Base-by-base conservation (phyloP, 2,329 filamentous ascomycete genomes). In the Onygenales sp. region DNA sequence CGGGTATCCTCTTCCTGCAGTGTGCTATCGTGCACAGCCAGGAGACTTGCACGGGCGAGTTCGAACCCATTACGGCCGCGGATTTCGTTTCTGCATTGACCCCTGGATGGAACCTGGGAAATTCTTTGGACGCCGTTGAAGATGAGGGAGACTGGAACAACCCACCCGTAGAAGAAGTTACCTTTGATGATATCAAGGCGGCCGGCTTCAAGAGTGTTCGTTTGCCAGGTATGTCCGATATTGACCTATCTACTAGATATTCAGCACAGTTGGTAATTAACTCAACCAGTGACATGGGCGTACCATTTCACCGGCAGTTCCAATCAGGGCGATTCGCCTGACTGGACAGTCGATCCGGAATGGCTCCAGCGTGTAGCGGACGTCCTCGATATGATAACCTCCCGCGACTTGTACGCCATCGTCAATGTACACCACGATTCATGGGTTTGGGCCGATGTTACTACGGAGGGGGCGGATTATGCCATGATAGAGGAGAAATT, bases 381-480 rank as follows among this genome's bases (percentile, higher is more conserved):
- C 35, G 80, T 84, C 1, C 67, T 83, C 8, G 78, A 82, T 57
- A 75, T 78, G 73, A 74, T 79, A 6, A 73, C 78, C 0, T 66
- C 71, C 2, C 70, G 74, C 1, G 77, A 71, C 2, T 64, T 83
- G 3, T 79, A 76, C 54, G 75, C 75, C 0, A 69, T 84, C 31
- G 73, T 82, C 10, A 81, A 84, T 55, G 76, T 80, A 6, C 81
- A 83, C 56, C 80, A 83, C 54, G 80, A 84, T 58, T 78, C 75
- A 8, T 81, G 75, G 78, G 69, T 72, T 27, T 84, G 80, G 80
- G 77, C 77, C 4, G 79, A 82, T 60, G 66, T 80, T 4, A 75
- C 75, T 1, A 62, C 66, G 0, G 39, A 68, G 0, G 68, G 65
- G 2, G 75, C 77, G 0, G 78, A 82, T 57, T 55, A 75, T 2